These are phyloP conservation scores for Syzygium syzygioides DNA, from an alignment of 441 rosid genomes.

Conservation along the genomic window DNA sequence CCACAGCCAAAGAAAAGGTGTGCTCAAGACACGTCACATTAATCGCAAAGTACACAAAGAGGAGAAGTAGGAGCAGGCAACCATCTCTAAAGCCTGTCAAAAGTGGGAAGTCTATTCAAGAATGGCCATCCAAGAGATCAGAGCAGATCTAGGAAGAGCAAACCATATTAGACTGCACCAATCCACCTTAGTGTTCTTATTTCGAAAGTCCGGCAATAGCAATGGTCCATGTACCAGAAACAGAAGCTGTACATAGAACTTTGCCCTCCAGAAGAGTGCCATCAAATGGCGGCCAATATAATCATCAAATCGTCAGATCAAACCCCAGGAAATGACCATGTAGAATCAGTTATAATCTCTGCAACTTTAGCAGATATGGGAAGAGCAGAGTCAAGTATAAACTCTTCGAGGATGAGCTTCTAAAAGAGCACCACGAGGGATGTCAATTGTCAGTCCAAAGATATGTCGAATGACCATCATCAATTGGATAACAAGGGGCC, in stretches of 20 bases:
- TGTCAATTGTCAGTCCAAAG: background rate
- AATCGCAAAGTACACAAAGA: background rate
- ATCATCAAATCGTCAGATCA: background rate
- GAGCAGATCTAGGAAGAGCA: background rate
- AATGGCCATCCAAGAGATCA: background rate
- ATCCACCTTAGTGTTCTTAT: background rate
- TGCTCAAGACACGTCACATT: background rate
- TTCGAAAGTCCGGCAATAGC: background rate
- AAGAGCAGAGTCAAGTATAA: background rate
- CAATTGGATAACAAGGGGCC: background rate
- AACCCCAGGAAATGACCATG: too few relatives aligned
- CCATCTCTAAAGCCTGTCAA: background rate
- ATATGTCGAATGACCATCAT: background rate
- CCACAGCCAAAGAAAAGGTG: background rate
- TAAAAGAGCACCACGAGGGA: background rate
- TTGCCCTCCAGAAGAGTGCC: background rate
- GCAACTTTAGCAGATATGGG: background rate
- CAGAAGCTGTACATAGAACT: background rate
- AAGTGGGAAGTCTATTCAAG: background rate
- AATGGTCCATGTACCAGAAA: background rate
- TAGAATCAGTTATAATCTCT: background rate
- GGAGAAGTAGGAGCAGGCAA: background rate
- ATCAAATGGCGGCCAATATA: background rate
- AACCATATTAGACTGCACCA: background rate
- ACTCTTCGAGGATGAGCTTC: background rate